These are phyloP conservation scores for Poronia punctata DNA, from an alignment of 495 filamentous ascomycete genomes.

Conservation along the genomic window DNA sequence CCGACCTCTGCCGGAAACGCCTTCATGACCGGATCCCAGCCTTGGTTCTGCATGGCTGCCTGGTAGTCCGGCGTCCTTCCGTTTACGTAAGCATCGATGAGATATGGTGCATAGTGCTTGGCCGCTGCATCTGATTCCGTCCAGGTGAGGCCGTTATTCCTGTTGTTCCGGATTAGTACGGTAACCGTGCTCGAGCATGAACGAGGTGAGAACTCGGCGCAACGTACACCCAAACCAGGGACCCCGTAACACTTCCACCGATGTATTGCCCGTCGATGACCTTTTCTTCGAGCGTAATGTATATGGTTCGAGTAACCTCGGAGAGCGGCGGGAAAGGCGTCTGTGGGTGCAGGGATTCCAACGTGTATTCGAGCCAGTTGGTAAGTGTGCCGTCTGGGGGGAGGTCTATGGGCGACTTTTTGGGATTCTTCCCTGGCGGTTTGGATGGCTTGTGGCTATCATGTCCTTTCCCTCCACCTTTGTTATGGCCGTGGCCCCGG, in stretches of 20 bases:
- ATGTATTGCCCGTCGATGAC: conserved; percentile 33
- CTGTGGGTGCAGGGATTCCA: conserved; percentile 33
- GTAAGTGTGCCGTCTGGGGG: conserved; percentile 29
- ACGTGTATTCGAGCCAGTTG: conserved; percentile 48
- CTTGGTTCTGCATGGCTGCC: conserved; percentile 36
- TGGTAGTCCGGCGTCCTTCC: conserved; percentile 36
- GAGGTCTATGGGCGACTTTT: conserved; percentile 27
- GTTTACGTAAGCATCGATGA: conserved; percentile 49
- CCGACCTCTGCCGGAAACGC: conserved; percentile 49
- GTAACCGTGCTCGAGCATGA: background rate
- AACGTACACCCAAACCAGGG: conserved; percentile 24
- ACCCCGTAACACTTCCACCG: conserved; percentile 15
- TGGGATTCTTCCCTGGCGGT: conserved; percentile 23
- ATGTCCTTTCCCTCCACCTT: background rate
- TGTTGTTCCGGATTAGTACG: conserved; percentile 7
- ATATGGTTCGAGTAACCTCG: conserved; percentile 49
- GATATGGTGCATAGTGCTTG: conserved; percentile 35
- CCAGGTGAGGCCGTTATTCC: conserved; percentile 45
- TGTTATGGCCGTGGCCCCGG: no score
- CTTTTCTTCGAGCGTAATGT: conserved; percentile 37
- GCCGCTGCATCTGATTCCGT: conserved; percentile 30
- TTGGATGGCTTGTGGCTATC: conserved; percentile 1
- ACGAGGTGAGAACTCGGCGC: background rate
- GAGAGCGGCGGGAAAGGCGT: conserved; percentile 36
- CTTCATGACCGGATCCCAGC: conserved; percentile 45